Base-by-base conservation (phyloP, 2,329 filamentous ascomycete species). In the Penicillium sp. region DNA sequence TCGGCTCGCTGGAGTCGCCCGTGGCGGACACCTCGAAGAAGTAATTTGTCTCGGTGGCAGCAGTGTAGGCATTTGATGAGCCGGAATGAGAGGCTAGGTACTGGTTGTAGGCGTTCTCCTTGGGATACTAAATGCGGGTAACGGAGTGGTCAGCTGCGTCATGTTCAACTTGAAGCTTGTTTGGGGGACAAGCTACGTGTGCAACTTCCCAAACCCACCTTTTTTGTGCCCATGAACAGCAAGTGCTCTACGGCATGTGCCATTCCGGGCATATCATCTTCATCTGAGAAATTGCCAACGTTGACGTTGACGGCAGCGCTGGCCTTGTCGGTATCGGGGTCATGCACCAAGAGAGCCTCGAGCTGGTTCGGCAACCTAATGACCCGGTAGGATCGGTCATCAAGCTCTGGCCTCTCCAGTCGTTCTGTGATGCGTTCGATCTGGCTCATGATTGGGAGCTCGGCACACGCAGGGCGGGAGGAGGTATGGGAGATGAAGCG, bases 191-290 rank as follows among this genome's bases (percentile, higher is more conserved):
- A n/a, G n/a, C n/a, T n/a, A n/a, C n/a, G n/a, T n/a, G n/a, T n/a
- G n/a, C n/a, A n/a, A n/a, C n/a, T n/a, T 17, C 13, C 36, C 8
- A 30, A 20, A 59, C 71, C 58, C 71, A 87, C 85, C 80, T 97
- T 99, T 73, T 96, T 88, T 7, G 94, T 99, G 43, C 94, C 94
- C 94, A 99, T 97, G 78, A 99, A 99, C 20, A 99, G 78, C 59
- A 97, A 78, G 81, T 97, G 93, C 79, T 97, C 93, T 48, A 97
- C 91, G 6, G 91, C 92, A 77, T 97, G 94, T 46, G 93, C 93
- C 84, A 96, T 92, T 53, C 94, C 91, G 12, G 91, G 92, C 84
- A 97, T 91, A 63, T 91, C 89, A 59, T 88, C 84, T 59, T 89
- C 85, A 68, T 99, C 94, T 68, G 90, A 95, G 77, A 97, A 97